These are phyloP conservation scores for Hanseniaspora valbyensis DNA, from an alignment of 805 yeast genomes.

Conservation along the genomic window DNA sequence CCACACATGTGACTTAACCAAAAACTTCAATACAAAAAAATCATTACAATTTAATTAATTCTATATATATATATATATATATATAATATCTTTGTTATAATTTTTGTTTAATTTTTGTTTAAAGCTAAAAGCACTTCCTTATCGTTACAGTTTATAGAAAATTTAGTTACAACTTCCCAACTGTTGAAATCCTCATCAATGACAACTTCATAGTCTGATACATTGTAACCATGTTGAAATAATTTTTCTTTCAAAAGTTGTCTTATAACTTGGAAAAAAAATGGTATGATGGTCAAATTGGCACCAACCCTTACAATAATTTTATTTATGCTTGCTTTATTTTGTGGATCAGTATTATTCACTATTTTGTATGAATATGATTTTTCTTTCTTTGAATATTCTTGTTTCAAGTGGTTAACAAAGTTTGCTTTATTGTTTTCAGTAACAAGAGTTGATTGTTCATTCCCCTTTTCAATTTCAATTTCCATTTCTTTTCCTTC, in stretches of 20 bases:
- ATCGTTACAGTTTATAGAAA: constrained; percentile 4
- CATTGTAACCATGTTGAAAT: background rate
- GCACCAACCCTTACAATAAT: constrained; percentile 3
- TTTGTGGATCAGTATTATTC: background rate
- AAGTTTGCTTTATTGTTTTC: background rate
- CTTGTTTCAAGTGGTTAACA: background rate
- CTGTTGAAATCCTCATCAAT: constrained; percentile 1
- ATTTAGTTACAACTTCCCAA: background rate
- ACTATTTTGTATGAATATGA: constrained; percentile 4
- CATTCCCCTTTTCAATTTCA: no score
- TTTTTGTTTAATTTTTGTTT: constrained; percentile 9
- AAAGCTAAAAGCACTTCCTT: constrained; percentile 2
- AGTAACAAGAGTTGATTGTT: no score
- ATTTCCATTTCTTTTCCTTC: no score
- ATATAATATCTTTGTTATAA: no score
- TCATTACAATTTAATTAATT: no score
- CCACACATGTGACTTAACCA: no score
- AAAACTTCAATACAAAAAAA: no score
- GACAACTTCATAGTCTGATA: background rate
- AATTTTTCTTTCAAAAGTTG: background rate
- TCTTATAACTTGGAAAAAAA: background rate
- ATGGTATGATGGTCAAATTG: background rate
- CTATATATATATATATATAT: no score
- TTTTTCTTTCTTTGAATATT: constrained; percentile 1
- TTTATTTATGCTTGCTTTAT: background rate